phyloP scores from a whole-genome alignment of 768 basidiomycete genomes.

The Goffeauzyma gilvescens region DNA sequence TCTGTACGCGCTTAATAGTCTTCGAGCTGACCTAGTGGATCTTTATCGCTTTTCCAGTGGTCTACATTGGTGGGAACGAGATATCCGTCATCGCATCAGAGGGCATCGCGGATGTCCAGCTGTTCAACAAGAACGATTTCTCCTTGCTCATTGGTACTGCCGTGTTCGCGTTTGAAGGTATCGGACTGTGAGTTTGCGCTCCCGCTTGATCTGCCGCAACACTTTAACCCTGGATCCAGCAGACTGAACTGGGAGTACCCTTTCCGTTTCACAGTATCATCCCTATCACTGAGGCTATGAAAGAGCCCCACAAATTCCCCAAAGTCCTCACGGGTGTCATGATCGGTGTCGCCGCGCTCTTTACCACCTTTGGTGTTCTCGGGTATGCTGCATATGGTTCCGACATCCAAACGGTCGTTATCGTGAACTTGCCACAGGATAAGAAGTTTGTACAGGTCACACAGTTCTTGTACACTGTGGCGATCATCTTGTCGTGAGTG shows the following conservation, averaged over 20 bases:
- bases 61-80: conserved; percentile 48
- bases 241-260: background rate
- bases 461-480: conserved; percentile 46
- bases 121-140: conserved; percentile 81
- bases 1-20: no score
- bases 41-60: conserved; percentile 17
- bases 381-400: conserved; percentile 77
- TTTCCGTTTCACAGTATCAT: conserved; percentile 43
- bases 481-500: conserved; percentile 40
- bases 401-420: conserved; percentile 74
- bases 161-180: conserved; percentile 95
- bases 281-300: conserved; percentile 94
- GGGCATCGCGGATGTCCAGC: conserved; percentile 58
- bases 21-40: no score
- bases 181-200: conserved; percentile 52
- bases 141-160: conserved; percentile 88
- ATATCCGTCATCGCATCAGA: conserved; percentile 44
- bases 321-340: conserved; percentile 72
- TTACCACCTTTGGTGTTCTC: conserved; percentile 69
- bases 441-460: conserved; percentile 77
- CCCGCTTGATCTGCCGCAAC: no score
- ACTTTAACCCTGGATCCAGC: background rate
- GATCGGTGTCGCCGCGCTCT: conserved; percentile 63
- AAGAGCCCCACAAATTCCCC: conserved; percentile 84
- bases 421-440: conserved; percentile 72